A percentile compares a stretch with the other conserved stretches of the same genome.
phyloP scores from a whole-genome alignment of 108 stramenopile genomes.

The Cyclotella baltica region DNA sequence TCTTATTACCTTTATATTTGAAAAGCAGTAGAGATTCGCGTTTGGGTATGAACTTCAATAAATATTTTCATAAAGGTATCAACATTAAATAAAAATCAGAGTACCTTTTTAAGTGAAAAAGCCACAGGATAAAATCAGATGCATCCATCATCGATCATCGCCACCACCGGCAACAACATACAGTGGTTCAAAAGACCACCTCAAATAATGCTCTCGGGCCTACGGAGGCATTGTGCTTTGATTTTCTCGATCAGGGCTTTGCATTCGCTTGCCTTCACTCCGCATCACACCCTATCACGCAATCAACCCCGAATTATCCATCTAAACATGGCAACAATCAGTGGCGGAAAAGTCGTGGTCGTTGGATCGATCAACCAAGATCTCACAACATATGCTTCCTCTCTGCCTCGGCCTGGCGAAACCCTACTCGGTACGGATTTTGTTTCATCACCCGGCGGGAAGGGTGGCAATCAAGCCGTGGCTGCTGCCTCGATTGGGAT shows the following conservation, averaged over 20 bases:
- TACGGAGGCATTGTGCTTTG: no score
- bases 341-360: slow-evolving; percentile 64
- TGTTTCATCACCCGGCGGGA: slow-evolving; percentile 81
- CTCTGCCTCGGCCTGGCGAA: slow-evolving; percentile 76
- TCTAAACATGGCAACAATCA: neutral
- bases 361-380: slow-evolving; percentile 87
- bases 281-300: neutral
- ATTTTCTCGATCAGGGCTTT: no score
- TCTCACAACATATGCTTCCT: slow-evolving; percentile 64
- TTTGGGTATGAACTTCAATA: no score
- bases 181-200: no score
- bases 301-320: neutral
- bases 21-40: no score
- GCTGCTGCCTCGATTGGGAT: slow-evolving; percentile 77
- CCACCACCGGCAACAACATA: no score
- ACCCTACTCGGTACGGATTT: slow-evolving; percentile 87
- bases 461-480: slow-evolving; percentile 94
- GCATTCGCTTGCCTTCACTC: neutral
- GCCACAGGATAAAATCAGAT: no score
- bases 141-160: no score
- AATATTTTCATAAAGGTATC: no score
- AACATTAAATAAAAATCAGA: no score
- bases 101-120: no score
- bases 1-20: no score
- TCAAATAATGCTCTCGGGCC: neutral